Percentiles rank a stretch among this genome's conserved stretches.
phyloP scores from a whole-genome alignment of 2,329 filamentous ascomycete genomes.

The Beauveria varroae region DNA sequence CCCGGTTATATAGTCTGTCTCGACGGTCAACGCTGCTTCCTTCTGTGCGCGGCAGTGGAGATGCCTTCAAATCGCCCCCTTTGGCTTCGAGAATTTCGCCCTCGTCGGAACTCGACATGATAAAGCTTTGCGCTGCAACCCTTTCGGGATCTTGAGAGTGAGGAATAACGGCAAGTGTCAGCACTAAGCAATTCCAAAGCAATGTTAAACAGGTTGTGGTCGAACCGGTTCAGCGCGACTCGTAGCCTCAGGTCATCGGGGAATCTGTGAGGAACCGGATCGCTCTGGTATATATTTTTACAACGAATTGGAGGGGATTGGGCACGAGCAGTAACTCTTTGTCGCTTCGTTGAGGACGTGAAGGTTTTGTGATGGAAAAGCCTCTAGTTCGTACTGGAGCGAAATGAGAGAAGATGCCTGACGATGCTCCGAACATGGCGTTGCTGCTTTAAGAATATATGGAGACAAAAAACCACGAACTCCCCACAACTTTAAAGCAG shows the following conservation, averaged over 20 bases:
- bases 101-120: constrained; percentile 65
- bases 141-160: constrained; percentile 16
- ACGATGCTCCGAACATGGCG: background rate
- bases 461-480: background rate
- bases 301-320: background rate
- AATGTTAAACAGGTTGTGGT: constrained; percentile 28
- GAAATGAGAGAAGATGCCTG: background rate
- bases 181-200: constrained; percentile 23
- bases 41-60: constrained; percentile 69
- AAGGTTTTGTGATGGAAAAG: background rate
- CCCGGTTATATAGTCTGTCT: constrained; percentile 67
- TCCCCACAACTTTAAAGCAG: background rate
- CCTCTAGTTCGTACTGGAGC: background rate
- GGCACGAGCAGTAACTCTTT: background rate
- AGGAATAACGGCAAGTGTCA: constrained; percentile 26
- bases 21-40: constrained; percentile 85
- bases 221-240: constrained; percentile 36
- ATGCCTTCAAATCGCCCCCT: constrained; percentile 67
- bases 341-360: background rate
- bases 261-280: constrained; percentile 5
- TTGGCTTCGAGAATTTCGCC: constrained; percentile 77
- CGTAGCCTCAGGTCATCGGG: constrained; percentile 24
- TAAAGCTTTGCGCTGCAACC: constrained; percentile 14
- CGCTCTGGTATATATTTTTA: background rate
- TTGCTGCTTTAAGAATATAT: constrained; percentile 15